phyloP scores from a whole-genome alignment of 164 flowering plant genomes.

The Liquidambar formosana region DNA sequence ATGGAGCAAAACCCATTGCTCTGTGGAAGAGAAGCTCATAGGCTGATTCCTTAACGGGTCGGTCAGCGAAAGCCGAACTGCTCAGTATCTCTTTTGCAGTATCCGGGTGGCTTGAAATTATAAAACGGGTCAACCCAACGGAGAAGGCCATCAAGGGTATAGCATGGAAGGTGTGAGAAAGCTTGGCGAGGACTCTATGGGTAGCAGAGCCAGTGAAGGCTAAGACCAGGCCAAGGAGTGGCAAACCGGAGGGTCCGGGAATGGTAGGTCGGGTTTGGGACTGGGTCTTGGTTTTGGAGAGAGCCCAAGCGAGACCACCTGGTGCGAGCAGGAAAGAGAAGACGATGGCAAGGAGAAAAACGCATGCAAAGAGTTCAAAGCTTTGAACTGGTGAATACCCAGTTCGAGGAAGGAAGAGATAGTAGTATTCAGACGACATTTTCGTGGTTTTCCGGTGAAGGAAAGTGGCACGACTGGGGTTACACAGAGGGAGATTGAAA shows the following conservation, averaged over 20 bases:
- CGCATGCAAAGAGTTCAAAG: conserved; percentile 20
- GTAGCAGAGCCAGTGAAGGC: conserved; percentile 38
- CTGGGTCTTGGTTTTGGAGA: conserved; percentile 23
- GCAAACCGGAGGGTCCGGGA: conserved; percentile 68
- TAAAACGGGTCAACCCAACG: conserved; percentile 52
- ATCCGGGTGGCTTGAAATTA: conserved; percentile 44
- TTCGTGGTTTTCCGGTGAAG: background rate
- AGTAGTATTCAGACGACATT: conserved; percentile 22
- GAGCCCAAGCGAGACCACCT: conserved; percentile 81
- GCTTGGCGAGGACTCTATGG: conserved; percentile 37
- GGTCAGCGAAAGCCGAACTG: conserved; percentile 55
- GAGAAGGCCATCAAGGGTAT: conserved; percentile 51
- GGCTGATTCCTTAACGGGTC: conserved; percentile 66
- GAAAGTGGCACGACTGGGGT: too few relatives aligned
- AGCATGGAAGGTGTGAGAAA: conserved; percentile 22
- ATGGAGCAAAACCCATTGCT: conserved; percentile 71
- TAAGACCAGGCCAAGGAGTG: conserved; percentile 48
- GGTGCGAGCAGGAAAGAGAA: conserved; percentile 49
- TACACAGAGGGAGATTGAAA: background rate
- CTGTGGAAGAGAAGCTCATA: conserved; percentile 56
- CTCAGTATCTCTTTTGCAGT: conserved; percentile 51
- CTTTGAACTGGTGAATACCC: conserved; percentile 6
- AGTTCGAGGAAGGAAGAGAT: conserved; percentile 22
- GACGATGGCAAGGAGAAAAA: conserved; percentile 24
- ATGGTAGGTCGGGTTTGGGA: conserved; percentile 25